phyloP scores from a whole-genome alignment of 495 filamentous ascomycete species.

The Parathielavia appendiculata region DNA sequence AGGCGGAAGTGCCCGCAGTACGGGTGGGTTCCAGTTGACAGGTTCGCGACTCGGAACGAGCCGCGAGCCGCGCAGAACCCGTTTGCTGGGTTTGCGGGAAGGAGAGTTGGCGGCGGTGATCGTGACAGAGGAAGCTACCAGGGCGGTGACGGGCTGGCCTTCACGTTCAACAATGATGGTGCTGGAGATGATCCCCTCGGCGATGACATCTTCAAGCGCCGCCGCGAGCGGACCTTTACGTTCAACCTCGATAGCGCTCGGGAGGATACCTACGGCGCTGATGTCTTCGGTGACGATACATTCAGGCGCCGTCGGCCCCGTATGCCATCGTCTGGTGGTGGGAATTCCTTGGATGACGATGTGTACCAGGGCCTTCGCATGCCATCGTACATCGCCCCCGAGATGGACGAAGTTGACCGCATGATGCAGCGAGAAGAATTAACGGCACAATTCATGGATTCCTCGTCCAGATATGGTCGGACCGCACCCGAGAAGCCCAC shows the following conservation, averaged over 20 bases:
- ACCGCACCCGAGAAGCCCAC: neutral
- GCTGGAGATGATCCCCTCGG: neutral
- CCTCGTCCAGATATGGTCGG: too few species aligned
- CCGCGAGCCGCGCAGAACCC: conserved; percentile 49
- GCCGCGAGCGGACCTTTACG: neutral
- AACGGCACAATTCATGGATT: too few species aligned
- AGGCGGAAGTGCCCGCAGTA: too few species aligned
- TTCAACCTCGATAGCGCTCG: neutral
- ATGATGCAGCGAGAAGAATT: neutral
- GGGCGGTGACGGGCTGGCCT: too few species aligned
- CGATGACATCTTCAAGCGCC: neutral
- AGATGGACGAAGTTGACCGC: neutral
- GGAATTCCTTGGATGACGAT: too few species aligned
- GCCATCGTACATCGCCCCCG: neutral
- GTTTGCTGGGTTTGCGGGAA: conserved; percentile 67
- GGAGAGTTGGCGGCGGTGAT: conserved; percentile 40
- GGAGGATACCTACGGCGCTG: neutral
- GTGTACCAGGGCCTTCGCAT: too few species aligned
- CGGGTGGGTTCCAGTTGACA: too few species aligned
- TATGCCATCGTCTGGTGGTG: too few species aligned
- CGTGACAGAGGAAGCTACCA: too few species aligned
- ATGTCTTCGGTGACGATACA: neutral
- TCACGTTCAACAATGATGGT: neutral
- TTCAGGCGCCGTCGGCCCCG: neutral
- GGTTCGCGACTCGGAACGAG: too few species aligned